Percentiles rank a stretch among this genome's conserved stretches.
Conservation (phyloP, 2,329 filamentous ascomycete genomes). For the Aspergillaceae sp. region DNA sequence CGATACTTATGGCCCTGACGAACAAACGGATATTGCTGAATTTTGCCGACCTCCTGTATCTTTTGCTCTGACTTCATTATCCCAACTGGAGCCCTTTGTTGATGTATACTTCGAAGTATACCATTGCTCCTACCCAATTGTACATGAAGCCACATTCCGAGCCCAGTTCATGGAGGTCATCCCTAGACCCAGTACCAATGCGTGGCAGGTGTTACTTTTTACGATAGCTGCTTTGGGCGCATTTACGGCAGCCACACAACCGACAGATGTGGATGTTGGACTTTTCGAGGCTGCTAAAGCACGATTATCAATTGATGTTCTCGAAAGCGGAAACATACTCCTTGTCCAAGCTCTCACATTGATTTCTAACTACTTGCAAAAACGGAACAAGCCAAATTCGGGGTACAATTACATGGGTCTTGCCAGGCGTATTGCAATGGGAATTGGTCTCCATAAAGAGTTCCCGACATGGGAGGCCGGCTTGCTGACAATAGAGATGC, state of each 20-base stretch:
- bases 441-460: conserved; percentile 36
- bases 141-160: conserved; percentile 34
- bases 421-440: conserved; percentile 33
- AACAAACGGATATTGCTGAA: background rate
- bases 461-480: conserved; percentile 27
- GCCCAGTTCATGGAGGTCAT: conserved; percentile 31
- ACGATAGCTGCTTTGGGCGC: conserved; percentile 29
- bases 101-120: conserved; percentile 32
- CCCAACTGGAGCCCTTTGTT: conserved; percentile 13
- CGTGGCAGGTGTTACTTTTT: conserved; percentile 30
- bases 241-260: conserved; percentile 17
- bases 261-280: conserved; percentile 23
- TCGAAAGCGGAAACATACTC: conserved; percentile 36
- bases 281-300: conserved; percentile 31
- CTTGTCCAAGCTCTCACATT: conserved; percentile 35
- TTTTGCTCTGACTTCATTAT: conserved; percentile 3
- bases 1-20: background rate
- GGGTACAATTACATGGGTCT: conserved; percentile 36
- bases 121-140: conserved; percentile 30
- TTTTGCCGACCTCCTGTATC: conserved; percentile 1
- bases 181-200: conserved; percentile 19
- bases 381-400: conserved; percentile 35
- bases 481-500: conserved; percentile 20
- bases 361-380: conserved; percentile 36
- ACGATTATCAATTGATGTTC: conserved; percentile 24